Base-by-base conservation (phyloP, 768 basidiomycete genomes). In the Cystoderma amianthinum region DNA sequence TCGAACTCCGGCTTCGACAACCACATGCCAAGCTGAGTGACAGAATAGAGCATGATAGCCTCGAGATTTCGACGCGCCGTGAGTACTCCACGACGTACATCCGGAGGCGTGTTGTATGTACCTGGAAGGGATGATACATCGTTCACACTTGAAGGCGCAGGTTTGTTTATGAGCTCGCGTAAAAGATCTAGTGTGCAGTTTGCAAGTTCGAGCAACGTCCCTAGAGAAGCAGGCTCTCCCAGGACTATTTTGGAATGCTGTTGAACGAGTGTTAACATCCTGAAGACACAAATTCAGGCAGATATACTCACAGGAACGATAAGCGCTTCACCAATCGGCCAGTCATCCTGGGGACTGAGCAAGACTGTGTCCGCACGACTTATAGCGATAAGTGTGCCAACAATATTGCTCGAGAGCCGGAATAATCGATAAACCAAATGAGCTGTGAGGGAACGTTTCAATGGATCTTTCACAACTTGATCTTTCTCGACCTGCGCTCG, bases 171-270 rank as follows among this genome's bases (percentile, higher is more conserved):
- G 22, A 90, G 76, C 41, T 80, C 74, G 5, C 78, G 72, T 30
- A 92, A 66, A 13, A 86, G 69, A 47, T 92, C 90, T 24, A 87
- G 65, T 1, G 83, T 80, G 44, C 78, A 80, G 42, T 84, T 87
- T 2, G 80, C 86, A 3, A 93, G 63, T 61, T 94, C 91, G n/a
- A 92, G 71, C 5, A 95, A 61, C 0, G 92, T 93, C 13, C 92
- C 91, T 40, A 92, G 62, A 0, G 91, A 92, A 0, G 90, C 78
- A 5, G 85, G 81, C 49, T 93, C 91, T 11, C 81, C 79, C 0
- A 85, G 69, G 2, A 90, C 82, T 3, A 91, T 82, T 51, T 90
- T 93, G 3, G 87, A 84, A 54, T 88, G 86, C 91, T 95, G 48
- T 30, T 9, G 42, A 38, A 32, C 38, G 40, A 32, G 19, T 39